Conservation (phyloP, 257 asterid genomes). For the Dorcoceras hygrometricum region DNA sequence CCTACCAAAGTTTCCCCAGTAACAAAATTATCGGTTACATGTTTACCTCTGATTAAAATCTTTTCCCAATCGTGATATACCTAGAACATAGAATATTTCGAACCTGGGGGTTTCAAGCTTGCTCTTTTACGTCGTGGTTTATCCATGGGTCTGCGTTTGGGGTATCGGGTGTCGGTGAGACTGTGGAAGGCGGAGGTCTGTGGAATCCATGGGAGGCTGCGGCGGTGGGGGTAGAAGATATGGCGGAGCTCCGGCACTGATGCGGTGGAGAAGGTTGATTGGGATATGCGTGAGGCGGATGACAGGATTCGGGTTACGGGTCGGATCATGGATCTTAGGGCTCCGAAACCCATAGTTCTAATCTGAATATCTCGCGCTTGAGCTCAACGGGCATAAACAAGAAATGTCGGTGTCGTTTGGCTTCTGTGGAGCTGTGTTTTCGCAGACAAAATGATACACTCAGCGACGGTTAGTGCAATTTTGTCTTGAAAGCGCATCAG, state of each 20-base stretch:
- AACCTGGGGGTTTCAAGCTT: slow-evolving; percentile 69
- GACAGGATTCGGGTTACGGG: slow-evolving; percentile 47
- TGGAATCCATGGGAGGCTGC: slow-evolving; percentile 43
- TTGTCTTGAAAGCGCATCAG: too few species aligned
- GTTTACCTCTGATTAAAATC: not conserved
- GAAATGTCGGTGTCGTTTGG: not conserved
- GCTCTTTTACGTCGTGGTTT: slow-evolving; percentile 64
- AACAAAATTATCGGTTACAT: slow-evolving; percentile 6
- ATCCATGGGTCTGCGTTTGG: slow-evolving; percentile 61
- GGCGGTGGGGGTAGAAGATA: slow-evolving; percentile 35
- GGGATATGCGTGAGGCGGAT: slow-evolving; percentile 30
- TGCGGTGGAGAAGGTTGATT: slow-evolving; percentile 30
- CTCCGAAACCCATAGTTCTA: slow-evolving; percentile 49
- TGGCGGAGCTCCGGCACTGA: slow-evolving; percentile 40
- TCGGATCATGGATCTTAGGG: slow-evolving; percentile 59
- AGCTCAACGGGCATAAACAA: not conserved
- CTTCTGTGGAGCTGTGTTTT: too few species aligned
- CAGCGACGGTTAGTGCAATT: too few species aligned
- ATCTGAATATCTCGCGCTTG: slow-evolving; percentile 5
- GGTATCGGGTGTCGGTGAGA: slow-evolving; percentile 66
- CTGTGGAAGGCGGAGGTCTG: slow-evolving; percentile 57
- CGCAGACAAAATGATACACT: too few species aligned
- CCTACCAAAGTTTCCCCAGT: slow-evolving; percentile 39
- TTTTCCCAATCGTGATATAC: not conserved
- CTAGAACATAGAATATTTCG: not conserved